phyloP scores from a whole-genome alignment of 768 basidiomycete genomes.

The Leccinellum albellum region DNA sequence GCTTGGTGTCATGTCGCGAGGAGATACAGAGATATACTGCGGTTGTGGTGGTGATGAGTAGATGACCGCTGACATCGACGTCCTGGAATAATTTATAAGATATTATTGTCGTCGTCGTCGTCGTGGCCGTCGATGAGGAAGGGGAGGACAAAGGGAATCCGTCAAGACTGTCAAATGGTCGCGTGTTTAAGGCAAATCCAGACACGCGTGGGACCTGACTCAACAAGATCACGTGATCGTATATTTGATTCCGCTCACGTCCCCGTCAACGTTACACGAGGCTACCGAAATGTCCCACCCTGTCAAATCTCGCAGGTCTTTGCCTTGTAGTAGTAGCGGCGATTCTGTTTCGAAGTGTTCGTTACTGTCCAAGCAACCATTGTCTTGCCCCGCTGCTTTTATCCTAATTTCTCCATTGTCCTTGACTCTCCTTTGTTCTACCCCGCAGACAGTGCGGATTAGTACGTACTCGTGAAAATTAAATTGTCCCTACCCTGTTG shows the following conservation, averaged over 20 bases:
- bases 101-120: background rate
- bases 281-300: constrained; percentile 17
- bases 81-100: background rate
- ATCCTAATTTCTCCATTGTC: constrained; percentile 20
- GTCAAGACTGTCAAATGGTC: constrained; percentile 7
- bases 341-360: background rate
- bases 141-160: constrained; percentile 8
- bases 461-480: constrained; percentile 12
- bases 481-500: background rate
- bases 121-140: constrained; percentile 6
- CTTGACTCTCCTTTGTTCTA: constrained; percentile 13
- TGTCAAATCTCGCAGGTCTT: background rate
- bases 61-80: constrained; percentile 24
- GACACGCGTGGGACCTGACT: constrained; percentile 29
- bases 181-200: constrained; percentile 29
- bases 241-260: constrained; percentile 26
- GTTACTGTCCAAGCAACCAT: background rate
- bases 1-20: constrained; percentile 32
- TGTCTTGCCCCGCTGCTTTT: constrained; percentile 2
- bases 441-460: background rate
- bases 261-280: constrained; percentile 35
- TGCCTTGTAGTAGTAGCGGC: background rate
- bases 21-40: constrained; percentile 35
- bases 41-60: constrained; percentile 29
- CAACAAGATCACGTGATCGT: constrained; percentile 35